Base-by-base conservation (phyloP, 305 asterid genomes). In the Fraxinus greggii region DNA sequence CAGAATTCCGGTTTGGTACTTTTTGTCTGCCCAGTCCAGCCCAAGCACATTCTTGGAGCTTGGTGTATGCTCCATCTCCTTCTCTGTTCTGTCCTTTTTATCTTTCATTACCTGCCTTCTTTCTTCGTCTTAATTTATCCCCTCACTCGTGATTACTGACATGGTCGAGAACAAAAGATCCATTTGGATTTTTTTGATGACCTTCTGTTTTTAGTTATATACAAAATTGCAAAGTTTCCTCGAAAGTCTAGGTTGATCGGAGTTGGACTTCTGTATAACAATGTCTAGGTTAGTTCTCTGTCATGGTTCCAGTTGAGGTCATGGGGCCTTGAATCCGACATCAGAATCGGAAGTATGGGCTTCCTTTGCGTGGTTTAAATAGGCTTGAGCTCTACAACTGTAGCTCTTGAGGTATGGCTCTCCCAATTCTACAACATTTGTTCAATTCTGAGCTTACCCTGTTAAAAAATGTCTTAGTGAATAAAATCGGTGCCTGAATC, bases 341-440 rank as follows among this genome's bases (percentile, higher is more conserved):
- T 35, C 38, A 8, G 6, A 5, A 35, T 35, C 38, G 38, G 38
- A 35, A 35, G 38, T 35, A 35, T 33, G 38, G 5, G 35, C 35
- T 32, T 82, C 94, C 36, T 82, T 86, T 54, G 26, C 72, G 17
- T 84, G 91, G 77, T 94, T 95, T 82, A 92, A 90, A 79, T 86
- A 90, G 5, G 86, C 94, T 28, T 85, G 61, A 94, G 94, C 87
- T 76, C 94, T 80, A 83, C 92, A 81, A 98, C 97, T 4, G 94
- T 90, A 56, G 95, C 99, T 33, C 89, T 90, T 78, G 91, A 92
- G 89, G 69, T 33, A 81, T 85, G 35, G 92, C 92, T 78, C 79
- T 91, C 1, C 89, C 94, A 72, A 84, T 94, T 35, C 10, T 97
- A 97, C 92, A 84, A 80, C 19, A 31, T 17, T 75, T 29, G 29